Base-by-base conservation (phyloP, 1,284 basidiomycete genomes). In the Farysia itapuensis region DNA sequence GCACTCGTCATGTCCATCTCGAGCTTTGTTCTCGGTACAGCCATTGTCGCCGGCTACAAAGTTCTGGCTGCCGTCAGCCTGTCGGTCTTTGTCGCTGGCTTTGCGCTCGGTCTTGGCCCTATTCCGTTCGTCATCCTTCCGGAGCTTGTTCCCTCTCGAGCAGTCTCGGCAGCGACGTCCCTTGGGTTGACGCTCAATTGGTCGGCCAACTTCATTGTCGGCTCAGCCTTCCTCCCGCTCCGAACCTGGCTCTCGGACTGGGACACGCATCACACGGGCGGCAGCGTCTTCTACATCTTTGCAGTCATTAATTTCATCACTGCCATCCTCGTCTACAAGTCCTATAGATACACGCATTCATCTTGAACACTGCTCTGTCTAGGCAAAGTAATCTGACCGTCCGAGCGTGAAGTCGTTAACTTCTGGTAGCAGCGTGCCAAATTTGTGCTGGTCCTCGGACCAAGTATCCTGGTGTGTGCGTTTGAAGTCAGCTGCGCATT, bases 41-140 rank as follows among this genome's bases (percentile, higher is more conserved):
- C 87, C 1, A 79, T 95, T 46, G 77, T 82, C 45, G 82, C 82
- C 12, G 52, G 48, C 3, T 52, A 60, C 30, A 31, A 40, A 16
- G 77, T 80, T 5, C 70, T 91, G 8, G 84, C 87, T 7, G 90
- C 87, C 42, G 71, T 89, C 19, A 84, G 87, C 4, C 90, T 95
- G 59, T 78, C 90, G 35, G 81, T 83, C 2, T 93, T 95, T 74
- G 86, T 95, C 25, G 89, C 86, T 85, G 87, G 87, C 0, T 96
- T 94, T 74, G 87, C 89, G 0, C 79, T 89, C 28, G 92, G 92
- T 1, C 81, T 95, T n/a, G 92, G 92, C 1, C 91, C 92, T 4
- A 53, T 95, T 25, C 92, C 92, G 0, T 95, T 92, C 74, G 85
- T 96, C 31, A 86, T 95, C 77, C 85, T 94, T 23, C 85, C 90